Percentiles rank a stretch among this genome's conserved stretches.
Conservation (phyloP, 164 flowering plant genomes). For the Vitis amurensis region DNA sequence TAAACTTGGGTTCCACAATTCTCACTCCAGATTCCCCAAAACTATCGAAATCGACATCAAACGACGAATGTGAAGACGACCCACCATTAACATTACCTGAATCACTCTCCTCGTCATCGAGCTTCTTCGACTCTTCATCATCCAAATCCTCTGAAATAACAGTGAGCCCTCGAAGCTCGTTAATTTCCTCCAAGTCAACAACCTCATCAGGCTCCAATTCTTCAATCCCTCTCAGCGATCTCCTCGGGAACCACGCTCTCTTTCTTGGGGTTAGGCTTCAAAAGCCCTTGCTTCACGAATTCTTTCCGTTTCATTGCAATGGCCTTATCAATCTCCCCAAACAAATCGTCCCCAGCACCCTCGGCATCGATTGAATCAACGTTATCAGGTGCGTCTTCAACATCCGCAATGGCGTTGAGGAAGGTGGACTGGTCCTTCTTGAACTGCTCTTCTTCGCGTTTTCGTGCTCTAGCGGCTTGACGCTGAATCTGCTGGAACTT, state of each 20-base stretch:
- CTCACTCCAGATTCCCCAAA: constrained; percentile 55
- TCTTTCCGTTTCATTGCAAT: constrained; percentile 77
- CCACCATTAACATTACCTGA: constrained; percentile 1
- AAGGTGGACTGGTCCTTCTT: constrained; percentile 63
- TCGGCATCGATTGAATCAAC: constrained; percentile 10
- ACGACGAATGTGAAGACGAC: constrained; percentile 26
- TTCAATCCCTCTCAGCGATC: constrained; percentile 36
- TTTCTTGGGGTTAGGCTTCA: constrained; percentile 64
- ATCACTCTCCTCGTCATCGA: constrained; percentile 32
- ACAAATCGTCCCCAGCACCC: constrained; percentile 69
- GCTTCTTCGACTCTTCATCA: constrained; percentile 26
- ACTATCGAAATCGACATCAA: constrained; percentile 77
- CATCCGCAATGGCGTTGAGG: constrained; percentile 69
- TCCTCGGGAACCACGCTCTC: constrained; percentile 10
- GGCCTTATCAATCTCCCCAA: constrained; percentile 81
- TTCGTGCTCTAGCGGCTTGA: constrained; percentile 71
- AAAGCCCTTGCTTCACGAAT: constrained; percentile 75
- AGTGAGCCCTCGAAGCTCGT: constrained; percentile 59
- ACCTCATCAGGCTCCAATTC: constrained; percentile 75
- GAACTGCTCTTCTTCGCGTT: constrained; percentile 67
- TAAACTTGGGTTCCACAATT: constrained; percentile 87
- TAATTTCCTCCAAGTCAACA: constrained; percentile 83
- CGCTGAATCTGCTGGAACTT: constrained; percentile 76
- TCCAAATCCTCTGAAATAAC: constrained; percentile 32
- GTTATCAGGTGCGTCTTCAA: constrained; percentile 61